Conservation (phyloP, 441 rosid species). For the Lepidium campestre region DNA sequence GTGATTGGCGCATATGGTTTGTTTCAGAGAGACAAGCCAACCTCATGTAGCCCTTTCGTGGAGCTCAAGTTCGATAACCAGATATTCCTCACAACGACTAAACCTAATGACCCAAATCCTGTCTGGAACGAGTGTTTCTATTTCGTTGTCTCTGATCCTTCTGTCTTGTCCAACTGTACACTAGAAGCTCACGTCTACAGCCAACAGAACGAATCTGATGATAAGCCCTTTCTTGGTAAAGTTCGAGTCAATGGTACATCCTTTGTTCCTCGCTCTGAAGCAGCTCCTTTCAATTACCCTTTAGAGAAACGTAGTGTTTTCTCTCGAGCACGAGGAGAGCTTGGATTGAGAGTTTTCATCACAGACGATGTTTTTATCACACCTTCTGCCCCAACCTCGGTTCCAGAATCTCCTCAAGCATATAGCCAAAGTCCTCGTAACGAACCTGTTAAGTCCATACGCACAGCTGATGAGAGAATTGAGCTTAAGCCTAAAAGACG, state of each 20-base stretch:
- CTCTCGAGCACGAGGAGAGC: conserved; percentile 76
- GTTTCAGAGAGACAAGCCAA: conserved; percentile 59
- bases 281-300: conserved; percentile 82
- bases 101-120: conserved; percentile 74
- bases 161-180: conserved; percentile 39
- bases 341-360: conserved; percentile 72
- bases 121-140: conserved; percentile 85
- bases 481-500: conserved; percentile 35
- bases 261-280: conserved; percentile 75
- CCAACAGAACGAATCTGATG: conserved; percentile 37
- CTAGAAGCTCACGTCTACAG: conserved; percentile 65
- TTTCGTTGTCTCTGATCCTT: conserved; percentile 77
- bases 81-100: conserved; percentile 61
- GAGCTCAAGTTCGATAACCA: conserved; percentile 86
- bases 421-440: conserved; percentile 29
- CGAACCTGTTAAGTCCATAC: conserved; percentile 16
- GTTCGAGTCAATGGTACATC: conserved; percentile 75
- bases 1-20: conserved; percentile 70
- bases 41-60: conserved; percentile 62
- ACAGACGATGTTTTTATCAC: conserved; percentile 55
- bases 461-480: conserved; percentile 20
- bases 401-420: conserved; percentile 40
- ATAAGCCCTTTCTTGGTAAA: conserved; percentile 67
- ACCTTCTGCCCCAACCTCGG: conserved; percentile 51
- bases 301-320: conserved; percentile 57